Conservation (phyloP, 2,329 filamentous ascomycete genomes). For the Magnaporthiopsis incrustans region DNA sequence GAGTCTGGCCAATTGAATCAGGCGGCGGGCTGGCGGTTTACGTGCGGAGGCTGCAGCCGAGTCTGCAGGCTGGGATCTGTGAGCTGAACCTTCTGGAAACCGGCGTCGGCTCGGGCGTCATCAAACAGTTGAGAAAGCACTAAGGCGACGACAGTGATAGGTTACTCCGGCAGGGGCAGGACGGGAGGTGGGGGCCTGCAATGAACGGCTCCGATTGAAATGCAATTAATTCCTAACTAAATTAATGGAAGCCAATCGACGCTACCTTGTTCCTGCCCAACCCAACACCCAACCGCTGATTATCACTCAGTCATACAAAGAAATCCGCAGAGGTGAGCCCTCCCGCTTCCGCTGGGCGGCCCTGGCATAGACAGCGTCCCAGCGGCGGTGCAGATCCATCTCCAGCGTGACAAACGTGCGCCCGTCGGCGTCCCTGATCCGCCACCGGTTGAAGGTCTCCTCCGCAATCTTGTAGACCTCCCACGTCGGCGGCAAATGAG, state of each 20-base stretch:
- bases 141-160: background rate
- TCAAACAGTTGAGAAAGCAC: background rate
- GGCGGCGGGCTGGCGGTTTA: too few relatives aligned
- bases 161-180: background rate
- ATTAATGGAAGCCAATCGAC: too few relatives aligned
- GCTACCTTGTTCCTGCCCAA: too few relatives aligned
- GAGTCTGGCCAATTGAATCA: background rate
- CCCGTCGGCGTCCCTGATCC: background rate
- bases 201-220: background rate
- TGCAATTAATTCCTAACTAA: too few relatives aligned
- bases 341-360: background rate
- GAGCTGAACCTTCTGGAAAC: too few relatives aligned
- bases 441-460: background rate
- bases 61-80: too few relatives aligned
- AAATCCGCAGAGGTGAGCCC: background rate
- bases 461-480: background rate
- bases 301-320: background rate
- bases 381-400: background rate
- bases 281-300: background rate
- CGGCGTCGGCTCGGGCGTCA: too few relatives aligned
- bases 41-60: too few relatives aligned
- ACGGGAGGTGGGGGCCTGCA: background rate
- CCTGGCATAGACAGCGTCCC: background rate
- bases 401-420: conserved; percentile 5
- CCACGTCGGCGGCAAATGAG: background rate